phyloP scores from a whole-genome alignment of 106 monocot genomes.

The Xerophyta viscosa region DNA sequence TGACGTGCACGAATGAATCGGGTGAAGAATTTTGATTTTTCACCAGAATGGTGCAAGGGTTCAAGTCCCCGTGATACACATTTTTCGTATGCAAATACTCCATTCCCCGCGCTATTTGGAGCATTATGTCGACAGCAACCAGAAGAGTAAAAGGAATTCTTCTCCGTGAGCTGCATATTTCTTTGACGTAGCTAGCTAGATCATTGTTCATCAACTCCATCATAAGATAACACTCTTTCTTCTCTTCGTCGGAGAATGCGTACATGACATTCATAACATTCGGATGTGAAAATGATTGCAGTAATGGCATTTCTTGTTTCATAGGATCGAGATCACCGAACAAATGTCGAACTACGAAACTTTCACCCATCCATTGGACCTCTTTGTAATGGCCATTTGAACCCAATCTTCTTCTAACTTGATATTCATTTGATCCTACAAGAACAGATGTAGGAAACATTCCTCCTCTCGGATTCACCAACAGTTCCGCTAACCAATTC shows the following conservation, averaged over 20 bases:
- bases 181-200: constrained; percentile 44
- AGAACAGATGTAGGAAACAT: constrained; percentile 37
- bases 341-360: constrained; percentile 52
- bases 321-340: constrained; percentile 43
- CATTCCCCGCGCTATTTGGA: constrained; percentile 74
- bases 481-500: constrained; percentile 32
- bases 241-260: constrained; percentile 65
- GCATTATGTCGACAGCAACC: constrained; percentile 46
- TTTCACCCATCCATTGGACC: constrained; percentile 78
- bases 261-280: constrained; percentile 46
- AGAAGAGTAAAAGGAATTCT: constrained; percentile 43
- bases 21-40: constrained; percentile 25
- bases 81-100: constrained; percentile 55
- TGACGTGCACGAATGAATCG: constrained; percentile 46
- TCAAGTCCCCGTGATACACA: constrained; percentile 60
- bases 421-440: constrained; percentile 37
- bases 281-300: constrained; percentile 56
- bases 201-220: constrained; percentile 70
- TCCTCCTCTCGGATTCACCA: constrained; percentile 33
- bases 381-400: constrained; percentile 42
- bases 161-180: constrained; percentile 26
- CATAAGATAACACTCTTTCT: constrained; percentile 55
- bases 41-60: constrained; percentile 51
- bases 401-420: constrained; percentile 40
- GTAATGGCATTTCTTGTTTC: constrained; percentile 25